phyloP scores from a whole-genome alignment of 2,329 filamentous ascomycete genomes.

The Neoscytalidium dimidiatum region DNA sequence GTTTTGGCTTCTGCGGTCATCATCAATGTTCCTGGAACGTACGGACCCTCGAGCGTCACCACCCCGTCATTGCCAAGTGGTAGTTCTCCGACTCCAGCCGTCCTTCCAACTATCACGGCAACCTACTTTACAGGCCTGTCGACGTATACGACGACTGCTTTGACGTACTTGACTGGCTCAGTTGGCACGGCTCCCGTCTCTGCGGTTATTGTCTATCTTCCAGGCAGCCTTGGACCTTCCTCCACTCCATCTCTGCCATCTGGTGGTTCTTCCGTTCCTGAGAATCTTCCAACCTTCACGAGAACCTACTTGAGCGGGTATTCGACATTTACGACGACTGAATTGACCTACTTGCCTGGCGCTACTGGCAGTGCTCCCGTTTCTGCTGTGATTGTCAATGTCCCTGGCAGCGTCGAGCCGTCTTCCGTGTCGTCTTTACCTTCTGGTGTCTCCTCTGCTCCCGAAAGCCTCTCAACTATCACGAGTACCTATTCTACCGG shows the following conservation, averaged over 20 bases:
- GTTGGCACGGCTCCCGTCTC: not conserved
- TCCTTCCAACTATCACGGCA: not conserved
- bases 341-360: not conserved
- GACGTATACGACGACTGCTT: not conserved
- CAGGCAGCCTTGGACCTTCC: not conserved
- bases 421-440: not conserved
- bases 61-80: too few relatives aligned
- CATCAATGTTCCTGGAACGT: not conserved
- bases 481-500: not conserved
- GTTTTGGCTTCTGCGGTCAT: not conserved
- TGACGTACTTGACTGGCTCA: not conserved
- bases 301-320: not conserved
- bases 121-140: not conserved
- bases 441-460: not conserved
- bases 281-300: not conserved
- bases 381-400: not conserved
- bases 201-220: not conserved
- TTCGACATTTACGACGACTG: not conserved
- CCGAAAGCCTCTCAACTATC: not conserved
- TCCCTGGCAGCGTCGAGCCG: not conserved
- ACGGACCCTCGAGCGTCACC: not conserved
- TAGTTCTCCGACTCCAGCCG: not conserved
- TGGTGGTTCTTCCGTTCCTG: not conserved
- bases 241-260: not conserved
- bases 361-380: not conserved